Conservation (phyloP, 768 basidiomycete genomes). For the Paxillus ammoniavirescens region DNA sequence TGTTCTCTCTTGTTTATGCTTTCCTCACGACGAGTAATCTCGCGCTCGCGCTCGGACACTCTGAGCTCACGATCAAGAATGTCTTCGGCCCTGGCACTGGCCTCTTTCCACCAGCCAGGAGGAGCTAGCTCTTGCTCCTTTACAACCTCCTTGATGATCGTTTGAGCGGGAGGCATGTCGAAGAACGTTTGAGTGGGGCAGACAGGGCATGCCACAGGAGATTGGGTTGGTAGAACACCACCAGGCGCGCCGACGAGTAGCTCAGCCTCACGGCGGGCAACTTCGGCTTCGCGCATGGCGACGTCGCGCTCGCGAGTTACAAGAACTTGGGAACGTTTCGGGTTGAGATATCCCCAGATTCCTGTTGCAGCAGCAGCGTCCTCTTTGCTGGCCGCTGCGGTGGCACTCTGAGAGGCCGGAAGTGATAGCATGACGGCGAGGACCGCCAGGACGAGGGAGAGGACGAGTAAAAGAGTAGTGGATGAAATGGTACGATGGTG, state of each 20-base stretch:
- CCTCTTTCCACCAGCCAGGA: conserved; percentile 73
- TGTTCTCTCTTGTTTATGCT: conserved; percentile 82
- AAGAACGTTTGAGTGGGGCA: conserved; percentile 55
- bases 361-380: conserved; percentile 46
- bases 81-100: conserved; percentile 73
- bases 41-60: conserved; percentile 82
- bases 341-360: conserved; percentile 72
- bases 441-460: conserved; percentile 83
- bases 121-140: conserved; percentile 78
- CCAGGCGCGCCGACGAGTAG: conserved; percentile 80
- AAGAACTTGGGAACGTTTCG: conserved; percentile 79
- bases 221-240: conserved; percentile 62
- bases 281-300: conserved; percentile 82
- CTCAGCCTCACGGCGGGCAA: conserved; percentile 86
- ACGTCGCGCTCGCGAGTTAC: conserved; percentile 78
- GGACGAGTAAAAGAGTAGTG: conserved; percentile 81
- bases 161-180: conserved; percentile 65
- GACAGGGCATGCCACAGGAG: conserved; percentile 53
- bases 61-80: conserved; percentile 82
- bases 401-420: conserved; percentile 51
- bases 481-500: conserved; percentile 87
- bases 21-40: conserved; percentile 85
- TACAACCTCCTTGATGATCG: conserved; percentile 84
- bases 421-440: conserved; percentile 90
- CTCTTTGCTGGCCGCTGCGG: conserved; percentile 30